Conservation (phyloP, 179 eudicot genomes). For the Amaranthus tricolor region DNA sequence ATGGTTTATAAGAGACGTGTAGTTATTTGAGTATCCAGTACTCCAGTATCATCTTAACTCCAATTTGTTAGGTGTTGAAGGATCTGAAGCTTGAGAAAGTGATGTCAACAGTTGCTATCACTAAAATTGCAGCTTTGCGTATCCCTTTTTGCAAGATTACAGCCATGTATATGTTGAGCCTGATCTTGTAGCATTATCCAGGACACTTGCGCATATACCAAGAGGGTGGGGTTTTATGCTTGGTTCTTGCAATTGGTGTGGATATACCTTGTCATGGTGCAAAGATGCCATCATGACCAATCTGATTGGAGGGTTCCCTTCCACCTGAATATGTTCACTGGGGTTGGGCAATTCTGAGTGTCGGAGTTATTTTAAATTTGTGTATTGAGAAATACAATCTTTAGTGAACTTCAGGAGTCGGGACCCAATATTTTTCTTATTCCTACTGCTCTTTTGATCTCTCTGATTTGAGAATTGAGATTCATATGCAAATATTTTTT, state of each 20-base stretch:
- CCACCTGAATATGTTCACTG: neutral
- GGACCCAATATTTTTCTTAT: neutral
- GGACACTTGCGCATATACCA: neutral
- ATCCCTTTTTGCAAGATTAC: neutral
- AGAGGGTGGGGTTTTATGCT: neutral
- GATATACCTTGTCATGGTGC: neutral
- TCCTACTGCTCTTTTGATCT: neutral
- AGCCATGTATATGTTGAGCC: neutral
- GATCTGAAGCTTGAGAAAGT: neutral
- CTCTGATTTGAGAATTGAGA: neutral
- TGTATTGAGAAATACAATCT: neutral
- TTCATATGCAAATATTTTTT: neutral
- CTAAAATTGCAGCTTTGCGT: neutral
- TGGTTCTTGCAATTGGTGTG: neutral
- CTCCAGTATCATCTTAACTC: neutral
- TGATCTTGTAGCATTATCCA: neutral
- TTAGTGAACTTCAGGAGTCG: neutral
- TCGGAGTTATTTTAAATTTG: neutral
- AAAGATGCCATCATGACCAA: conserved; percentile 5
- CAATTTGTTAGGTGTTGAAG: neutral
- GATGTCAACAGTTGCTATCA: neutral
- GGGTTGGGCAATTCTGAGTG: conserved; percentile 2
- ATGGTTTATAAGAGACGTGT: neutral
- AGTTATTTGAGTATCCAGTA: neutral
- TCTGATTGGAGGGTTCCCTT: neutral